phyloP scores from a whole-genome alignment of 2,329 filamentous ascomycete species.

The Colletotrichum spinosum region DNA sequence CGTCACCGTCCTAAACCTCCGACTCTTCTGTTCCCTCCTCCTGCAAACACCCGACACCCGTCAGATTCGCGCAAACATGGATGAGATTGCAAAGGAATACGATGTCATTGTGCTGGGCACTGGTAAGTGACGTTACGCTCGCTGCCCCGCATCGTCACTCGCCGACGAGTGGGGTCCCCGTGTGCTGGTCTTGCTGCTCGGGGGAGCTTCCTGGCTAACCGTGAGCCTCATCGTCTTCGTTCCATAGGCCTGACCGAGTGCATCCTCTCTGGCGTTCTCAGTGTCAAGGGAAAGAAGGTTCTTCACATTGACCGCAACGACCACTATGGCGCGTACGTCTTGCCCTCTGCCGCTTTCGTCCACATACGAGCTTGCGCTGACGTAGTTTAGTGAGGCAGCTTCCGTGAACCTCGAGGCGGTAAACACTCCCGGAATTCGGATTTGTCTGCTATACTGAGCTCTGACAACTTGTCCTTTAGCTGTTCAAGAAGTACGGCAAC shows the following conservation, averaged over 20 bases:
- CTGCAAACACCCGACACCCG: slow-evolving; percentile 26
- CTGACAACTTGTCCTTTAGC: slow-evolving; percentile 59
- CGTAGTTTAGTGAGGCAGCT: slow-evolving; percentile 79
- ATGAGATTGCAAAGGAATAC: slow-evolving; percentile 98
- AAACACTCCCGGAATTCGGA: slow-evolving; percentile 47
- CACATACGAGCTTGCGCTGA: slow-evolving; percentile 25
- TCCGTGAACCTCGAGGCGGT: slow-evolving; percentile 97
- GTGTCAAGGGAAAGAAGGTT: slow-evolving; percentile 99
- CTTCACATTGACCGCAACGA: slow-evolving; percentile 98
- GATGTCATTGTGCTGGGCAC: slow-evolving; percentile 99
- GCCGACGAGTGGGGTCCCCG: slow-evolving; percentile 36
- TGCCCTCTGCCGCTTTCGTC: not conserved
- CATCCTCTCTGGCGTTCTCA: slow-evolving; percentile 96
- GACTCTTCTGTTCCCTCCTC: slow-evolving; percentile 27
- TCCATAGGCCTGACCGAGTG: slow-evolving; percentile 92
- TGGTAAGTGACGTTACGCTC: slow-evolving; percentile 68
- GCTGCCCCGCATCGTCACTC: slow-evolving; percentile 43
- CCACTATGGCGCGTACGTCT: slow-evolving; percentile 93
- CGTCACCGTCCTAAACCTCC: slow-evolving; percentile 16
- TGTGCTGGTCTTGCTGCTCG: slow-evolving; percentile 27
- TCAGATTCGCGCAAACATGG: slow-evolving; percentile 72
- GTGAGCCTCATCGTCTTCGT: slow-evolving; percentile 42
- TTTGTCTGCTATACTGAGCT: slow-evolving; percentile 25
- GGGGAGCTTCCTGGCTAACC: slow-evolving; percentile 42
- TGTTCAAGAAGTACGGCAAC: slow-evolving; percentile 98